Conservation (phyloP, 257 asterid species). For the Capsicum rhomboideum region DNA sequence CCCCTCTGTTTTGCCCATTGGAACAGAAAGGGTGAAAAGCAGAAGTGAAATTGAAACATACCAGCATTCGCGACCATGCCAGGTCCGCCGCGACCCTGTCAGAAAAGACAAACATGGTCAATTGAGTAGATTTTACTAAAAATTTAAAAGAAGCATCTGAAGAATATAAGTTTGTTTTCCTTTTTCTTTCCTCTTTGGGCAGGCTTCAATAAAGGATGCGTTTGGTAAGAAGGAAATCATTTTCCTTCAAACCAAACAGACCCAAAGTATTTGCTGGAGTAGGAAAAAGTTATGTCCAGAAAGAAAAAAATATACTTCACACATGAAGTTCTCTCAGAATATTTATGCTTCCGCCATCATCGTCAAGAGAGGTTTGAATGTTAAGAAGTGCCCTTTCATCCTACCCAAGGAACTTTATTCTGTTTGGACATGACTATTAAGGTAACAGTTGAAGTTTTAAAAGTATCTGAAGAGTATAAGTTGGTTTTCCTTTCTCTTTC, state of each 20-base stretch:
- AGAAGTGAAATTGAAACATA: slow-evolving; percentile 21
- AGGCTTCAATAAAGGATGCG: not conserved
- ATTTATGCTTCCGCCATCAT: too few species aligned
- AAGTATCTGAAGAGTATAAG: not conserved
- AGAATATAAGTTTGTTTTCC: not conserved
- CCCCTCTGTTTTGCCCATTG: not conserved
- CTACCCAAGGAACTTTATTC: too few species aligned
- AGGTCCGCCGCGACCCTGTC: slow-evolving; percentile 90
- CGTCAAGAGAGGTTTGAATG: too few species aligned
- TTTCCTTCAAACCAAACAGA: too few species aligned
- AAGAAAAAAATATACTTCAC: too few species aligned
- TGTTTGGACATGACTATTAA: too few species aligned
- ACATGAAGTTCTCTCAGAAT: too few species aligned
- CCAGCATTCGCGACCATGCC: slow-evolving; percentile 64
- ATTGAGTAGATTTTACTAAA: not conserved
- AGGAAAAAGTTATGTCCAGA: too few species aligned
- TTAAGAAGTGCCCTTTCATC: too few species aligned
- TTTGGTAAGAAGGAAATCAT: not conserved
- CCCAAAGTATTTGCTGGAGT: too few species aligned
- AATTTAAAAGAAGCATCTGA: not conserved
- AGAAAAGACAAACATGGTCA: slow-evolving; percentile 12
- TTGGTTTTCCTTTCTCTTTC: not conserved
- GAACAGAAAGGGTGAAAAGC: not conserved
- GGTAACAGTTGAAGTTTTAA: too few species aligned
- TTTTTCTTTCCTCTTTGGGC: not conserved